A percentile compares a stretch with the other conserved stretches of the same genome.
These are phyloP conservation scores for Cercospora zeae-maydis DNA, from an alignment of 2,329 filamentous ascomycete genomes.

Conservation along the genomic window DNA sequence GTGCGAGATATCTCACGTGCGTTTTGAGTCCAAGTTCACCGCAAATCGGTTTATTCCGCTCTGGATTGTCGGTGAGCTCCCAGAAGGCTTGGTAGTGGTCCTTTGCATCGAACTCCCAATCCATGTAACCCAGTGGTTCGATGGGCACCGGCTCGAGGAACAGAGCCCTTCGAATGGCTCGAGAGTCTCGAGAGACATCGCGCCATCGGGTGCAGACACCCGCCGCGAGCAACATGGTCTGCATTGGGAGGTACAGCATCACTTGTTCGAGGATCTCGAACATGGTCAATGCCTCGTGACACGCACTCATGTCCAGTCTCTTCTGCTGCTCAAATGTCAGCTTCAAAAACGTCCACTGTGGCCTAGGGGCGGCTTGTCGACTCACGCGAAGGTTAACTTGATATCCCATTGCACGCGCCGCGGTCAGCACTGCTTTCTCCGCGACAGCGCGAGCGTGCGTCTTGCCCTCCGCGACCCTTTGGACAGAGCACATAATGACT, in stretches of 20 bases:
- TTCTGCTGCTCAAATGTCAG: neutral
- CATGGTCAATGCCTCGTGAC: neutral
- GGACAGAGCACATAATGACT: neutral
- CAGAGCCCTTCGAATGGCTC: neutral
- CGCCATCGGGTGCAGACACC: conserved; percentile 2
- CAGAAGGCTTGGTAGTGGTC: neutral
- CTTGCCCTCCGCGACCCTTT: neutral
- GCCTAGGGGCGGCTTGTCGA: neutral
- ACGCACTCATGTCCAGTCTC: neutral
- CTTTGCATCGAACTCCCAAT: neutral
- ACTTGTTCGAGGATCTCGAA: conserved; percentile 8
- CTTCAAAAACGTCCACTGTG: neutral
- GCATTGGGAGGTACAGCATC: conserved; percentile 2
- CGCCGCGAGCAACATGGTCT: conserved; percentile 2
- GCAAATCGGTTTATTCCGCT: neutral
- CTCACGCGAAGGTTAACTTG: neutral
- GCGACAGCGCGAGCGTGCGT: neutral
- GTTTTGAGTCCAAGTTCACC: neutral
- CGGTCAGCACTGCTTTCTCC: neutral
- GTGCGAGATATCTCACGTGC: neutral
- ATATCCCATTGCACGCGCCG: neutral
- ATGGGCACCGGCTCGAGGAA: neutral
- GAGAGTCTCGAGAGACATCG: neutral
- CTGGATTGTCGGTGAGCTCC: neutral
- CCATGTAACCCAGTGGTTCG: neutral